Evolutionary conservation across 148 eudicot genomes (phyloP).

Genomic region (Beta vulgaris): DNA sequence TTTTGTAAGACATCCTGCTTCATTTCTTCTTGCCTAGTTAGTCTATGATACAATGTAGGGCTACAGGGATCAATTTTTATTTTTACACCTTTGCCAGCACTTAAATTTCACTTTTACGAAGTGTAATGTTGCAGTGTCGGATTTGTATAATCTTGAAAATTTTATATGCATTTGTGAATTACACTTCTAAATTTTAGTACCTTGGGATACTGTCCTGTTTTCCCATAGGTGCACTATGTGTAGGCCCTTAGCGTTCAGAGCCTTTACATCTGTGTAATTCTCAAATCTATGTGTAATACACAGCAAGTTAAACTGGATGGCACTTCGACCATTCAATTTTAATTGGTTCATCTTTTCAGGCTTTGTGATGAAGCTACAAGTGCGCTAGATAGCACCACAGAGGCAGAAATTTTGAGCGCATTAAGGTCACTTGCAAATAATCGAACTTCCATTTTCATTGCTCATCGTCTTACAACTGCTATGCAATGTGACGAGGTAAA

Average conservation of each 20-base stretch:
- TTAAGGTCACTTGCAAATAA: conserved; percentile 75
- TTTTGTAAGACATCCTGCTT: background rate
- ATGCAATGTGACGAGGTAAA: conserved; percentile 96
- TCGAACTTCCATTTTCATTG: conserved; percentile 81
- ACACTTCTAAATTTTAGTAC: too few species aligned
- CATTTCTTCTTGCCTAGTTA: background rate
- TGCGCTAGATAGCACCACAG: conserved; percentile 96
- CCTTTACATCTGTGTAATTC: background rate
- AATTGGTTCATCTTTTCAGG: conserved; percentile 33
- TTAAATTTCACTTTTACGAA: background rate
- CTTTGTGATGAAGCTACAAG: conserved; percentile 98
- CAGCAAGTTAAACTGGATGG: background rate
- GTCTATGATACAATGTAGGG: background rate
- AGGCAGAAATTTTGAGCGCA: conserved; percentile 87
- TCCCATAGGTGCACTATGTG: background rate
- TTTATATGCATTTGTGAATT: background rate
- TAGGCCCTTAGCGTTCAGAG: background rate
- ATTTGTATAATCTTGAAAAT: background rate
- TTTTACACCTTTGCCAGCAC: background rate
- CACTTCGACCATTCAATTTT: background rate
- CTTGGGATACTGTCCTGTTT: background rate
- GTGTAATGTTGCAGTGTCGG: background rate
- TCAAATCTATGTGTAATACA: background rate
- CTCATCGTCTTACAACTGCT: conserved; percentile 97
- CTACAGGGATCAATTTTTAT: background rate